These are phyloP conservation scores for Aechmea fasciata DNA, from an alignment of 176 grass and related monocot species.

Conservation along the genomic window DNA sequence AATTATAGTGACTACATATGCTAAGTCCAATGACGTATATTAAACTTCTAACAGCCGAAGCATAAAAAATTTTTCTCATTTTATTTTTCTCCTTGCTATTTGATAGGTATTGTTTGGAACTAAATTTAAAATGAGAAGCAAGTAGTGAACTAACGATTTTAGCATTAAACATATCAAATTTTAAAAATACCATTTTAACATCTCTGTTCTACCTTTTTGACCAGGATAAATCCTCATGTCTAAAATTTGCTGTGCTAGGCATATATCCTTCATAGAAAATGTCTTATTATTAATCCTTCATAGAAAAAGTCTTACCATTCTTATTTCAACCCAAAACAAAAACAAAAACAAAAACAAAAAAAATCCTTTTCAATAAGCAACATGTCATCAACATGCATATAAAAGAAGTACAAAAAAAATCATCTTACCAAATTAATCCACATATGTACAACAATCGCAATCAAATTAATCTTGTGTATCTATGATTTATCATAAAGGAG, in stretches of 20 bases:
- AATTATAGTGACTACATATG: not conserved
- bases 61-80: not conserved
- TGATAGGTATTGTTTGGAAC: not conserved
- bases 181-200: no score
- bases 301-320: no score
- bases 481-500: not conserved
- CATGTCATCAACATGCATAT: not conserved
- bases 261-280: no score
- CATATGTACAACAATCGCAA: not conserved
- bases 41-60: not conserved
- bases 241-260: no score
- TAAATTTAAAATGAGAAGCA: constrained; percentile 8
- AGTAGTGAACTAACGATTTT: not conserved
- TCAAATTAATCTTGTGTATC: not conserved
- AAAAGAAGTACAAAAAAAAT: not conserved
- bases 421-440: not conserved
- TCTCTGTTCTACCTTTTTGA: no score
- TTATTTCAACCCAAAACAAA: no score
- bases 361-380: not conserved
- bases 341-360: no score
- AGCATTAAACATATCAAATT: no score
- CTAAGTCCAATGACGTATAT: not conserved
- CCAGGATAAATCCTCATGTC: no score
- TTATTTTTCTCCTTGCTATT: constrained; percentile 2
- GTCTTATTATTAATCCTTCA: no score